These are phyloP conservation scores for Platanthera zijinensis DNA, from an alignment of 106 monocot species.

Conservation along the genomic window DNA sequence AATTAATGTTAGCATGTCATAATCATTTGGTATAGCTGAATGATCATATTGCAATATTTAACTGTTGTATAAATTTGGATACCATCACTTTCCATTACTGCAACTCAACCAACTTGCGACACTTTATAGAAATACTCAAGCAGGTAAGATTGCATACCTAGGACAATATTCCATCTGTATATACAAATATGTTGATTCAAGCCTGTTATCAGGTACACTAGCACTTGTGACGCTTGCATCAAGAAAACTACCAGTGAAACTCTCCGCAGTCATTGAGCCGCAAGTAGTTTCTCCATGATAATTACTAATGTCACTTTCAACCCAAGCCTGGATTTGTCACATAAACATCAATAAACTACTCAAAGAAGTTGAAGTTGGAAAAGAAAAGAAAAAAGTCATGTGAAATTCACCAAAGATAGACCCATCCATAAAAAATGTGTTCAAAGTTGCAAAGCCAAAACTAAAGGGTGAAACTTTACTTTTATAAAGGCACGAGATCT, in stretches of 20 bases:
- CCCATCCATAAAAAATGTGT: background rate
- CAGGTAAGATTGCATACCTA: constrained; percentile 28
- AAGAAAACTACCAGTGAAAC: constrained; percentile 31
- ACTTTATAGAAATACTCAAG: constrained; percentile 1
- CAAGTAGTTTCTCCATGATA: constrained; percentile 21
- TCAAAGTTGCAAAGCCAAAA: background rate
- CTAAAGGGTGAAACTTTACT: background rate
- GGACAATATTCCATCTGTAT: constrained; percentile 99
- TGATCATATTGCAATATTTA: background rate
- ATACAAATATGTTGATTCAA: constrained; percentile 76
- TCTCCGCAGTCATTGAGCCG: constrained; percentile 50
- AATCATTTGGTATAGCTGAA: background rate
- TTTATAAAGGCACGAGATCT: background rate
- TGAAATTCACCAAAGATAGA: background rate
- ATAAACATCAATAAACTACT: background rate
- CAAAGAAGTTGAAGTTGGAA: background rate
- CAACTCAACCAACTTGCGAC: background rate
- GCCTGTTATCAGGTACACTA: constrained; percentile 20
- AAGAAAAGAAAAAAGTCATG: background rate
- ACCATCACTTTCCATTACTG: background rate
- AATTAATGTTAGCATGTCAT: background rate
- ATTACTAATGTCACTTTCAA: constrained; percentile 64
- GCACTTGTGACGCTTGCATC: constrained; percentile 40
- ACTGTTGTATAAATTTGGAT: background rate
- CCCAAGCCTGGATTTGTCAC: constrained; percentile 66